Evolutionary conservation across 2,329 filamentous ascomycete species (phyloP).

Genomic region (Penicillium sp.): DNA sequence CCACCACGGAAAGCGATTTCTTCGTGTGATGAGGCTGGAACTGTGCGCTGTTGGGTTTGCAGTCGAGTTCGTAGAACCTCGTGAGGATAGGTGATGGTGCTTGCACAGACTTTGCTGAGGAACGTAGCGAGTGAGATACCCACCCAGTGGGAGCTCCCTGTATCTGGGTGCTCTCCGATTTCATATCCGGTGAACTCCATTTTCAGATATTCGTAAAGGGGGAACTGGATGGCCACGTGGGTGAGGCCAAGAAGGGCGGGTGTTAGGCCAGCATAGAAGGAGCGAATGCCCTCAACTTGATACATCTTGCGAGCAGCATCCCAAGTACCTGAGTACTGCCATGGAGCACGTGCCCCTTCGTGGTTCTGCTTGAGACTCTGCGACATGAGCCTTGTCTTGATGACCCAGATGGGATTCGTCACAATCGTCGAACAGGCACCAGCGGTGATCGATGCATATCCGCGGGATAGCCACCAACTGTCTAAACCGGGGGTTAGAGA

Average conservation of each 20-base stretch:
- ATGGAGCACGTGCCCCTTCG: conserved; percentile 57
- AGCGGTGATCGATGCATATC: conserved; percentile 86
- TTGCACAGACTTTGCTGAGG: conserved; percentile 90
- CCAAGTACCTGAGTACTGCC: conserved; percentile 86
- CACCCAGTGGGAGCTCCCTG: conserved; percentile 69
- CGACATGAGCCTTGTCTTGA: conserved; percentile 97
- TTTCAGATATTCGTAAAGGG: conserved; percentile 92
- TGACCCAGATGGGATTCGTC: conserved; percentile 99
- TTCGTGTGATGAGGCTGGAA: conserved; percentile 47
- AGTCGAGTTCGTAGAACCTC: conserved; percentile 92
- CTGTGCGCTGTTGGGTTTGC: conserved; percentile 84
- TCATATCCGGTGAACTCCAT: conserved; percentile 84
- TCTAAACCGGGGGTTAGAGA: conserved; percentile 48
- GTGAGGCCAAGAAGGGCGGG: conserved; percentile 88
- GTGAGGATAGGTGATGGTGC: conserved; percentile 93
- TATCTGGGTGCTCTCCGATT: conserved; percentile 71
- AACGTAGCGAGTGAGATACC: conserved; percentile 88
- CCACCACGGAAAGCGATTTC: conserved; percentile 52
- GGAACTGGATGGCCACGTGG: conserved; percentile 96
- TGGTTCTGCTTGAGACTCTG: conserved; percentile 64
- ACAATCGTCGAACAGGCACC: conserved; percentile 90
- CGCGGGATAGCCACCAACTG: conserved; percentile 75
- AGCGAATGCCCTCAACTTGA: conserved; percentile 77
- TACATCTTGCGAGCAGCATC: conserved; percentile 98
- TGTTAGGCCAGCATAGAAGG: conserved; percentile 93